Percentiles rank a stretch among this genome's conserved stretches.
These are phyloP conservation scores for Blepharisma stoltei DNA, from an alignment of 73 alveolate species.

Conservation along the genomic window DNA sequence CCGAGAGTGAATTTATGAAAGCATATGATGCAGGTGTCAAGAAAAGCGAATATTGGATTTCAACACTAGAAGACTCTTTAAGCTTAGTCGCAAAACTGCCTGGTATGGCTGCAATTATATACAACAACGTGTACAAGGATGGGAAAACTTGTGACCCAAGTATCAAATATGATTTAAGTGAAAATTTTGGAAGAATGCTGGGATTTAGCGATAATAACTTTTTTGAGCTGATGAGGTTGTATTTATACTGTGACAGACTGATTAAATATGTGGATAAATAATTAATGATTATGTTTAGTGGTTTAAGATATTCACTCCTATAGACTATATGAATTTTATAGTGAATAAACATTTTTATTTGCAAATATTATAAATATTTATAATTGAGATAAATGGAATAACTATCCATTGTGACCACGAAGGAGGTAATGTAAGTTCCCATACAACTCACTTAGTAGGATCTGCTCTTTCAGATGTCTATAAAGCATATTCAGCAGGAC, in stretches of 20 bases:
- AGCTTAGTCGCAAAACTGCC: conserved; percentile 78
- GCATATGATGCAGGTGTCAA: conserved; percentile 69
- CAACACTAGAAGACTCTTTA: conserved; percentile 70
- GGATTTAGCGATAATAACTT: conserved; percentile 56
- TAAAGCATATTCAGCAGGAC: conserved; percentile 77
- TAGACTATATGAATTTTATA: conserved; percentile 38
- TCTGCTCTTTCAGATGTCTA: conserved; percentile 91
- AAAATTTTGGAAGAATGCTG: conserved; percentile 67
- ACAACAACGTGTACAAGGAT: conserved; percentile 55
- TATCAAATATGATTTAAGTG: conserved; percentile 63
- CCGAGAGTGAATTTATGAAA: conserved; percentile 55
- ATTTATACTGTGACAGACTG: no score
- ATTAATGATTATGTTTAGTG: no score
- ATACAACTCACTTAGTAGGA: conserved; percentile 82
- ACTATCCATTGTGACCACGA: conserved; percentile 75
- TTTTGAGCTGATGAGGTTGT: conserved; percentile 76
- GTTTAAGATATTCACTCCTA: no score
- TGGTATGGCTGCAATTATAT: conserved; percentile 77
- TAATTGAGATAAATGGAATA: neutral
- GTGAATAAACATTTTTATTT: conserved; percentile 62
- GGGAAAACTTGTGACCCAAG: conserved; percentile 41
- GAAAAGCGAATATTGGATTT: conserved; percentile 79
- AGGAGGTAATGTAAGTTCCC: conserved; percentile 91
- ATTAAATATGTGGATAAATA: no score
- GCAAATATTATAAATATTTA: conserved; percentile 32